Conservation (phyloP, 2,329 filamentous ascomycete species). For the Diaporthe caulivora region DNA sequence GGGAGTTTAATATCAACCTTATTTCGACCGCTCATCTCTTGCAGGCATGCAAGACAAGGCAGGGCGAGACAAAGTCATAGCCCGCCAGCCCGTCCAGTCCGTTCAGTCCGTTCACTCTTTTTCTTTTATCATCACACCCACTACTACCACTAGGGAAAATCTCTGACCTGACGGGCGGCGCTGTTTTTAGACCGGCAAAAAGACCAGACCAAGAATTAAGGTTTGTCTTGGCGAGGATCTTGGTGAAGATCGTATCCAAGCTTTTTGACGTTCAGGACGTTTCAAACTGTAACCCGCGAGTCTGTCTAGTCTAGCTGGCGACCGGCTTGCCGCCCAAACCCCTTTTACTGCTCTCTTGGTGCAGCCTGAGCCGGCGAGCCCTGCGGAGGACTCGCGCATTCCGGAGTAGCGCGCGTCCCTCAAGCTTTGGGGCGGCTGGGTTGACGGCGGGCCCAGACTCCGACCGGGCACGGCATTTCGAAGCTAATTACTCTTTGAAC, state of each 20-base stretch:
- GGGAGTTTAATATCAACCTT: conserved; percentile 29
- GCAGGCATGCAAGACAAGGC: background rate
- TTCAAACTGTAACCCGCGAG: conserved; percentile 31
- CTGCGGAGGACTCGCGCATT: conserved; percentile 4
- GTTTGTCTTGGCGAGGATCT: conserved; percentile 26
- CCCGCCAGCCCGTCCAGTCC: background rate
- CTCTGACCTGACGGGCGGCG: background rate
- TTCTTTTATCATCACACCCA: background rate
- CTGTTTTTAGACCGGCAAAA: conserved; percentile 18
- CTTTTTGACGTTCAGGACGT: conserved; percentile 29
- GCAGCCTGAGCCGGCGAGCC: conserved; percentile 16
- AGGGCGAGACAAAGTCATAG: background rate
- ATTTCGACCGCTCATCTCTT: conserved; percentile 28
- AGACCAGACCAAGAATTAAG: conserved; percentile 25
- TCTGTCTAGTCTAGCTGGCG: background rate
- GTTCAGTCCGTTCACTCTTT: background rate
- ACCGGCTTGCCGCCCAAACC: background rate
- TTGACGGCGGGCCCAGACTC: conserved; percentile 5
- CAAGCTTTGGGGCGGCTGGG: background rate
- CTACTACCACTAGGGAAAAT: background rate
- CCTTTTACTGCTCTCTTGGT: background rate
- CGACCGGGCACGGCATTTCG: conserved; percentile 11
- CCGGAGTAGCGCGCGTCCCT: conserved; percentile 16
- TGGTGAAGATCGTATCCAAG: conserved; percentile 25
- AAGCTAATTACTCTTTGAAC: conserved; percentile 11